A percentile compares a stretch with the other conserved stretches of the same genome.
phyloP scores from a whole-genome alignment of 768 basidiomycete species.

The Austroboletus eburneus region DNA sequence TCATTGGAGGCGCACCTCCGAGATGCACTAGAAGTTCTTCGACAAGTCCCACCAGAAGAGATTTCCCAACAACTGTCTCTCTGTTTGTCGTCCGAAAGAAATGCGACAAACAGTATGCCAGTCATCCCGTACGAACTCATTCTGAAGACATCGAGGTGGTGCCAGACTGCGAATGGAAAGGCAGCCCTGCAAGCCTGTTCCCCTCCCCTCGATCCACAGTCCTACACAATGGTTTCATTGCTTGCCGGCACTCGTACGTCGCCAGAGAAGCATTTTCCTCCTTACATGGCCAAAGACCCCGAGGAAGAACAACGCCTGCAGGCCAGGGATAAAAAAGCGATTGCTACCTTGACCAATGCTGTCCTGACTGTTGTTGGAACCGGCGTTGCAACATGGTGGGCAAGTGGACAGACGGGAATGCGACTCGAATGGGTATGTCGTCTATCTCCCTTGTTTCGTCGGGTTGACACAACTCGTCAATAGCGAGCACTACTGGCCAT shows the following conservation, averaged over 20 bases:
- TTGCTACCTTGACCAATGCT: constrained; percentile 68
- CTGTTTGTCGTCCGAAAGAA: constrained; percentile 30
- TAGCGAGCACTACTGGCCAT: constrained; percentile 63
- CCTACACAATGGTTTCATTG: constrained; percentile 68
- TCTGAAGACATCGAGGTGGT: constrained; percentile 61
- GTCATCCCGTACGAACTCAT: constrained; percentile 63
- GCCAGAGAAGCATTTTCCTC: constrained; percentile 66
- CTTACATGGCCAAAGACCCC: constrained; percentile 43
- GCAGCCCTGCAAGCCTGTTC: constrained; percentile 35
- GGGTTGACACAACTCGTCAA: constrained; percentile 3
- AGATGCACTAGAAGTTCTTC: constrained; percentile 44
- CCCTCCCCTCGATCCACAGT: constrained; percentile 45
- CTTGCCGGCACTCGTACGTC: constrained; percentile 78
- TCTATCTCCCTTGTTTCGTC: neutral
- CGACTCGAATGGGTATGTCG: constrained; percentile 68
- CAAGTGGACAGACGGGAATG: constrained; percentile 59
- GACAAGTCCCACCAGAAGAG: constrained; percentile 41
- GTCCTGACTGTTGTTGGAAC: constrained; percentile 64
- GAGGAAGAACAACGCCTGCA: constrained; percentile 45
- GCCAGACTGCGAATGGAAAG: constrained; percentile 49
- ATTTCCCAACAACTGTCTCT: constrained; percentile 39
- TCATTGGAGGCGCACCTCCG: constrained; percentile 67
- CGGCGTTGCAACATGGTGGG: constrained; percentile 71
- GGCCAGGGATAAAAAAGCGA: constrained; percentile 56
- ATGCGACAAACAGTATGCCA: constrained; percentile 11